Conservation (phyloP, 1,284 basidiomycete genomes). For the Heterobasidion occidentale region DNA sequence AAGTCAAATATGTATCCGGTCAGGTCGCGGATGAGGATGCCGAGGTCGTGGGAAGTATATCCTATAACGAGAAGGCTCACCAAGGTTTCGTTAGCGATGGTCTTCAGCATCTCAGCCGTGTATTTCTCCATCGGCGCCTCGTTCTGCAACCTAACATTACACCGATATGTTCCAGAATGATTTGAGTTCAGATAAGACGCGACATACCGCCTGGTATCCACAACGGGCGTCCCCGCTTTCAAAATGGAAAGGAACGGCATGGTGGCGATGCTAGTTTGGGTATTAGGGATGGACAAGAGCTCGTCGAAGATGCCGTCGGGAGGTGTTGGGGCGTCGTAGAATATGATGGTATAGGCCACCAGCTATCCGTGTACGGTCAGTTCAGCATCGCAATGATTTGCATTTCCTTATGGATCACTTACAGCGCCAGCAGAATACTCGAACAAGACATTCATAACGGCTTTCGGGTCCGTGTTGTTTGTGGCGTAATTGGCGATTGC, state of each 20-base stretch:
- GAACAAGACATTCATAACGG: not conserved
- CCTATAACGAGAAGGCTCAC: conserved; percentile 20
- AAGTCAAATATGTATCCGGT: not conserved
- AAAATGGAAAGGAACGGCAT: not conserved
- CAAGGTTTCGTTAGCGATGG: conserved; percentile 41
- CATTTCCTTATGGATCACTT: not conserved
- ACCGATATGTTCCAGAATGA: conserved; percentile 15
- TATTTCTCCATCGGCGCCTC: conserved; percentile 40
- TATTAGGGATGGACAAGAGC: conserved; percentile 26
- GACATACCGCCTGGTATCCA: not conserved
- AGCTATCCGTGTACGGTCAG: conserved; percentile 3
- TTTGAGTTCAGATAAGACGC: not conserved
- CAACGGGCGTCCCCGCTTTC: not conserved
- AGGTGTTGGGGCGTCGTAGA: conserved; percentile 34
- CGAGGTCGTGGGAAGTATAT: not conserved
- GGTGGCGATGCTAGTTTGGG: conserved; percentile 31
- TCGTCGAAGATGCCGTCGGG: conserved; percentile 36
- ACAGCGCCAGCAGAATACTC: not conserved
- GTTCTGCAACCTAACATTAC: conserved; percentile 20
- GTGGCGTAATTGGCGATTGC: not conserved
- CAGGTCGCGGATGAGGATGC: conserved; percentile 21
- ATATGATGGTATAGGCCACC: conserved; percentile 21
- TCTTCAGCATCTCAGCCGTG: conserved; percentile 32
- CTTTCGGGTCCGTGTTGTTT: not conserved
- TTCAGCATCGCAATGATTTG: conserved; percentile 1